These are phyloP conservation scores for Chloropicon primus DNA, from an alignment of 139 green algal genomes.

Conservation along the genomic window DNA sequence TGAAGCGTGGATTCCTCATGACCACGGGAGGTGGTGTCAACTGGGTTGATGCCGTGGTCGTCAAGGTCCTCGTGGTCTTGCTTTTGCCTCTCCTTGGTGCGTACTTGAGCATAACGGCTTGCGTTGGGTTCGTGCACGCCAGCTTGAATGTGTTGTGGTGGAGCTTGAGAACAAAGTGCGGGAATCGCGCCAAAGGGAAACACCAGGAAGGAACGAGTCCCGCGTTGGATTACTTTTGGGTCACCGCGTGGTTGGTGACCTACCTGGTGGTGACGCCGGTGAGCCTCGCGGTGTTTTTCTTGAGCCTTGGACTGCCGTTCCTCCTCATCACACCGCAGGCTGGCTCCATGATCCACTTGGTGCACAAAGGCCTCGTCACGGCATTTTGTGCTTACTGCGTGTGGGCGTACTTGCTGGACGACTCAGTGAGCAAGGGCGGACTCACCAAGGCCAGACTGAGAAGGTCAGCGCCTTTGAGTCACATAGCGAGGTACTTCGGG, in stretches of 20 bases:
- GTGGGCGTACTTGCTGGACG: neutral
- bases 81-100: too few relatives aligned
- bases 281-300: neutral
- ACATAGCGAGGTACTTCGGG: neutral
- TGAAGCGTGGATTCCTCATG: too few relatives aligned
- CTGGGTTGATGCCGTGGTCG: too few relatives aligned
- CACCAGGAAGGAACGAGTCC: too few relatives aligned
- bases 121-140: too few relatives aligned
- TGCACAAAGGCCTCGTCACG: neutral
- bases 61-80: too few relatives aligned
- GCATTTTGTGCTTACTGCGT: neutral
- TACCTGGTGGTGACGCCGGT: neutral
- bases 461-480: neutral
- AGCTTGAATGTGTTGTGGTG: too few relatives aligned
- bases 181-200: too few relatives aligned
- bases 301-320: neutral
- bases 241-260: neutral
- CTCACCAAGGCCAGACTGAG: neutral
- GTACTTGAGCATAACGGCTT: too few relatives aligned
- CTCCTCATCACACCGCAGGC: neutral
- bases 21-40: too few relatives aligned
- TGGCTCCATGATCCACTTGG: neutral
- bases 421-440: neutral
- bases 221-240: neutral
- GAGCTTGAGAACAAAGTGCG: too few relatives aligned